Evolutionary conservation across 2,329 filamentous ascomycete genomes (phyloP).

Genomic region (Neofusicoccum laricinum): DNA sequence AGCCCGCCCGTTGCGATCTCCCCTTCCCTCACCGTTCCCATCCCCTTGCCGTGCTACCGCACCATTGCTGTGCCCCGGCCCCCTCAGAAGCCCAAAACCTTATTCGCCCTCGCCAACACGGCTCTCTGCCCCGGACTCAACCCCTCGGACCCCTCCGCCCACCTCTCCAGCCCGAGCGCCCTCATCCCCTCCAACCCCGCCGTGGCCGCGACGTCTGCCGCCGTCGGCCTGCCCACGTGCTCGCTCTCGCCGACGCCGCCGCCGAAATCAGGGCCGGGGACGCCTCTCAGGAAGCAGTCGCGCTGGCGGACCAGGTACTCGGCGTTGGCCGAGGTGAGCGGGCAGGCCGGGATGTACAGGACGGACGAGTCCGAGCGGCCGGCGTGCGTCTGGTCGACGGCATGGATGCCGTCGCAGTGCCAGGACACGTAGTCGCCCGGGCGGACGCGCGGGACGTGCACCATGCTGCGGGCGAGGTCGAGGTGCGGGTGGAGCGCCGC

Average conservation of each 20-base stretch:
- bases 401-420: constrained; percentile 81
- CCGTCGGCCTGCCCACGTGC: constrained; percentile 42
- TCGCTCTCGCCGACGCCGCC: constrained; percentile 62
- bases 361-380: constrained; percentile 76
- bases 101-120: not conserved
- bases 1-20: no score
- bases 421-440: constrained; percentile 74
- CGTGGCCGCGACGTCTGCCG: constrained; percentile 37
- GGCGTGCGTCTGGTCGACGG: constrained; percentile 74
- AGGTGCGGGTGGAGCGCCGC: constrained; percentile 67
- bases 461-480: constrained; percentile 65
- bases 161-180: constrained; percentile 54
- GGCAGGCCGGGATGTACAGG: constrained; percentile 84
- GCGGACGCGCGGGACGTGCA: constrained; percentile 64
- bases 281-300: constrained; percentile 65
- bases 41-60: no score
- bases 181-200: constrained; percentile 49
- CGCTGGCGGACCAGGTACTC: constrained; percentile 69
- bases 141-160: constrained; percentile 35
- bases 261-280: constrained; percentile 48
- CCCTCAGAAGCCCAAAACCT: not conserved
- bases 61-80: no score
- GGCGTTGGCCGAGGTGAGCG: constrained; percentile 72
- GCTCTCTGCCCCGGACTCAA: not conserved
- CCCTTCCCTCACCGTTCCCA: no score